Evolutionary conservation across 768 basidiomycete genomes (phyloP).

Genomic region (Russula vinacea): DNA sequence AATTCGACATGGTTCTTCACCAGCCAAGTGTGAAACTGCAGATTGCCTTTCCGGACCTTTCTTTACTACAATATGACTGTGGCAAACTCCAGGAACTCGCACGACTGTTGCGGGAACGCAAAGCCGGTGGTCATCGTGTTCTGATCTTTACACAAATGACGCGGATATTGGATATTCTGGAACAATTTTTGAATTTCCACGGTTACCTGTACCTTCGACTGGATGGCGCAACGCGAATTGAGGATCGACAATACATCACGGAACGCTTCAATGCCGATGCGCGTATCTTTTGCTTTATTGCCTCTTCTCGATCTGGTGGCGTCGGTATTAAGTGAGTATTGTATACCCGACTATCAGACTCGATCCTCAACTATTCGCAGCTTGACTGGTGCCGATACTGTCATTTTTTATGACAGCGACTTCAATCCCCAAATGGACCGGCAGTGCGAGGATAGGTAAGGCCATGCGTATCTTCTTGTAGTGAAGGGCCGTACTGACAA

Average conservation of each 20-base stretch:
- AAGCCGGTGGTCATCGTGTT: constrained; percentile 82
- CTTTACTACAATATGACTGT: constrained; percentile 90
- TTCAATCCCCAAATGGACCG: constrained; percentile 98
- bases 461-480: neutral
- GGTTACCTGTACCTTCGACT: constrained; percentile 92
- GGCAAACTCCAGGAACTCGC: constrained; percentile 89
- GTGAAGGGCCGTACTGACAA: constrained; percentile 15
- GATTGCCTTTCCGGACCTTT: constrained; percentile 90
- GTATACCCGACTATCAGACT: constrained; percentile 32
- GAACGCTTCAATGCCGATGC: constrained; percentile 82
- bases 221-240: constrained; percentile 93
- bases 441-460: constrained; percentile 89
- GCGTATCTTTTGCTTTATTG: constrained; percentile 84
- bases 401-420: constrained; percentile 96
- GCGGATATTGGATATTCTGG: constrained; percentile 86
- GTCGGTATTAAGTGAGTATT: constrained; percentile 90
- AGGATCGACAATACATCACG: constrained; percentile 87
- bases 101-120: constrained; percentile 75
- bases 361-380: constrained; percentile 39
- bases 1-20: constrained; percentile 71
- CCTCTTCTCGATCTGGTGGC: constrained; percentile 73
- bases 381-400: constrained; percentile 86
- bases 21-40: constrained; percentile 75
- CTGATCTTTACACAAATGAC: constrained; percentile 99
- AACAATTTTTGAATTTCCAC: constrained; percentile 88